These are phyloP conservation scores for Russula earlei DNA, from an alignment of 768 basidiomycete genomes.

Conservation along the genomic window DNA sequence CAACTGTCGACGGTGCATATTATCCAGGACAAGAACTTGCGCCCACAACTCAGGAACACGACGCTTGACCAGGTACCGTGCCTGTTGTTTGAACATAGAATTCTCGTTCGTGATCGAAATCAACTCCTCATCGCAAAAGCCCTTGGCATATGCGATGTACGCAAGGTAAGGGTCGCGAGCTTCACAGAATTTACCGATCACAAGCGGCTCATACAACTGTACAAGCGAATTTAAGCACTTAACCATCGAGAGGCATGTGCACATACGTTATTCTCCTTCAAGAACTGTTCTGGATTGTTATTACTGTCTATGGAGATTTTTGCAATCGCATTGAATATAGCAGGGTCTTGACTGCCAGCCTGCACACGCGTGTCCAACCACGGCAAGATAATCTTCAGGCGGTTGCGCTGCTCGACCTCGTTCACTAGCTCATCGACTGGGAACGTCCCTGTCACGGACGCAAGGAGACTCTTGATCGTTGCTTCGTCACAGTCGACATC, in stretches of 20 bases:
- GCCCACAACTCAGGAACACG: constrained; percentile 94
- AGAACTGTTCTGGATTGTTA: constrained; percentile 93
- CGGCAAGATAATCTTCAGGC: constrained; percentile 92
- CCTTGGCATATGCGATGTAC: constrained; percentile 98
- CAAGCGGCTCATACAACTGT: constrained; percentile 89
- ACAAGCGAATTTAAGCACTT: constrained; percentile 13
- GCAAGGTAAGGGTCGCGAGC: constrained; percentile 96
- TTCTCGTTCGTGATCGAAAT: constrained; percentile 97
- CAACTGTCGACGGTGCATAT: constrained; percentile 84
- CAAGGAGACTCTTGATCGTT: constrained; percentile 89
- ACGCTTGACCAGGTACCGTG: constrained; percentile 94
- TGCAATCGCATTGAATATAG: constrained; percentile 93
- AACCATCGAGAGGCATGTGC: background rate
- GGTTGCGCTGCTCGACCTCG: constrained; percentile 93
- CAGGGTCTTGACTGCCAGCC: constrained; percentile 86
- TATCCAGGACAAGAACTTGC: constrained; percentile 83
- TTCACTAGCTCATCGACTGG: constrained; percentile 96
- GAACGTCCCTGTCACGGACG: constrained; percentile 93
- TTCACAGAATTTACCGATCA: constrained; percentile 99
- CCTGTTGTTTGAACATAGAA: constrained; percentile 99
- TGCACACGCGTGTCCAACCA: constrained; percentile 94
- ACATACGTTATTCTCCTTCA: constrained; percentile 96
- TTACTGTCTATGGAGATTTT: constrained; percentile 99
- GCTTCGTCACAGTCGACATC: constrained; percentile 97
- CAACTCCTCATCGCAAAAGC: constrained; percentile 96